Evolutionary conservation across 805 yeast species (phyloP), one percentile per base, ranked within the genome.

Genomic region (Starmerella tilneyi): DNA sequence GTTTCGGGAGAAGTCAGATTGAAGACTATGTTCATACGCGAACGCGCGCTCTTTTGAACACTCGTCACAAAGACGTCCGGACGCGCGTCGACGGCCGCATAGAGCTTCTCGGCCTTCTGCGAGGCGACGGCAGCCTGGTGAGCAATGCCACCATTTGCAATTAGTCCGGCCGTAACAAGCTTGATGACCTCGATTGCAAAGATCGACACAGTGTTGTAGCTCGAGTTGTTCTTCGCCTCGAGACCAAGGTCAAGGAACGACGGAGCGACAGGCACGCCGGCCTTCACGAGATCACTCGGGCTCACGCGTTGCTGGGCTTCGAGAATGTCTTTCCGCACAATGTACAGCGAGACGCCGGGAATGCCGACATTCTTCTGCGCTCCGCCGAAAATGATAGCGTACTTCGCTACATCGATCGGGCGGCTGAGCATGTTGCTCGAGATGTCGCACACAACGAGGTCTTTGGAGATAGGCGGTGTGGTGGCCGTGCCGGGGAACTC

Each of bases 311-410:
- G 36, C 41, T 49, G 54, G 11, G 54, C 50, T 22, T 78, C 81
- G 22, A 92, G 66, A 45, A 92, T 71, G 1, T 79, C 60, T 63
- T 86, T 89, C 65, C 84, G 85, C 64, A 88, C 79, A 57, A 92
- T 89, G 63, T 86, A 89, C 51, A 92, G 72, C 13, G 96, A 81
- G 53, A 92, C 75, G 30, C 99, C 98, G 9, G 99, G 96, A 59
- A 92, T 69, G 45, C 99, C 98, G 60, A 92, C 85, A 63, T 92
- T 92, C 67, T 92, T 92, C 67, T 92, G 99, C 22, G 97, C 99
- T 51, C 99, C 99, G 16, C 96, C 98, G 76, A 88, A 79, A 50
- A 92, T 79, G 22, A 86, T 68, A 42, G 96, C 97, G 60, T 76
- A 89, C 63, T 84, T 79, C 45, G 83, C 68, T 33, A 92, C 81